These are phyloP conservation scores for Leersia perrieri DNA, from an alignment of 176 grass and related monocot species.

Conservation along the genomic window DNA sequence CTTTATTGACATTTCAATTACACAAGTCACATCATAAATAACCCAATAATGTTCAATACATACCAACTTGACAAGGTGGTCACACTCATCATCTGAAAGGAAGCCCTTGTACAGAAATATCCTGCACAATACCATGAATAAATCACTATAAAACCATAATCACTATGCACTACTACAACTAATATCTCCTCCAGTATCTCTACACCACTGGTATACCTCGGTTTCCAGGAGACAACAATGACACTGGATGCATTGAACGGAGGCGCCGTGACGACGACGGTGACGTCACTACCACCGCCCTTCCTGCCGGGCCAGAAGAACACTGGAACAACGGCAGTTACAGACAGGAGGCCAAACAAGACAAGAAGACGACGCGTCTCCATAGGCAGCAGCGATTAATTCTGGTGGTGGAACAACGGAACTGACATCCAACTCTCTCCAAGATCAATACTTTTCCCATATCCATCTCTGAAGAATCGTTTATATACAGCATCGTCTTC, in stretches of 20 bases:
- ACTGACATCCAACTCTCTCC: not conserved
- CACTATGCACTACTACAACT: not conserved
- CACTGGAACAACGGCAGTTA: constrained; percentile 8
- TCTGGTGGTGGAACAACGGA: not conserved
- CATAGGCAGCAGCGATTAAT: not conserved
- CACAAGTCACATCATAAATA: not conserved
- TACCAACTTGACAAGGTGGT: constrained; percentile 58
- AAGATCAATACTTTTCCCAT: not conserved
- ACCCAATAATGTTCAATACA: not conserved
- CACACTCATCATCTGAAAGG: constrained; percentile 50
- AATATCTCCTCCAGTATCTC: not conserved
- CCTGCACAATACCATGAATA: constrained; percentile 6
- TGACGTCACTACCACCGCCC: not conserved
- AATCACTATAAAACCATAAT: not conserved
- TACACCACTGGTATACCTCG: not conserved
- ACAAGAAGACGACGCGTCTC: constrained; percentile 21
- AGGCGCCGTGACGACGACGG: not conserved
- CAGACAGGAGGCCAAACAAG: constrained; percentile 27
- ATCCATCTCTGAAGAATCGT: not conserved
- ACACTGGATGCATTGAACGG: constrained; percentile 18
- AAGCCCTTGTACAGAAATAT: constrained; percentile 49
- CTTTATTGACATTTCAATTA: not conserved
- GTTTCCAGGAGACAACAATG: constrained; percentile 28
- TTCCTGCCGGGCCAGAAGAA: not conserved
- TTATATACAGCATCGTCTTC: not conserved